phyloP scores from a whole-genome alignment of 164 flowering plant genomes.

The Liriodendron chinense region DNA sequence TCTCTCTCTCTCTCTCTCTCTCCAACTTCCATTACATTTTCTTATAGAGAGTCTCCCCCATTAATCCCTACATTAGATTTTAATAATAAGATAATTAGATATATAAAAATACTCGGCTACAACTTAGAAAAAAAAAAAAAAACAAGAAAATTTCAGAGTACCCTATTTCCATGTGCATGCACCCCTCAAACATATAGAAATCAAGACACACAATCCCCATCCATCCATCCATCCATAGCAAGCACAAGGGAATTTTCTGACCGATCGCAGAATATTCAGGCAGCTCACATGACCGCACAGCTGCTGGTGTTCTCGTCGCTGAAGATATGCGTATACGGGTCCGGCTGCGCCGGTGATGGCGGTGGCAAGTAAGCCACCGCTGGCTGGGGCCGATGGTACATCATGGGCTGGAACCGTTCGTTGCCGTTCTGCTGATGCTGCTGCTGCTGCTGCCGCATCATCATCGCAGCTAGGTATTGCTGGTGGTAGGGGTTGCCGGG shows the following conservation, averaged over 20 bases:
- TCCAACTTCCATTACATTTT: not conserved
- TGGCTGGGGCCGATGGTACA: constrained; percentile 82
- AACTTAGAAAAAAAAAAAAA: not conserved
- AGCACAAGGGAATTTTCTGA: constrained; percentile 2
- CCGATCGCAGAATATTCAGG: not conserved
- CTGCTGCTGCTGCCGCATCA: constrained; percentile 82
- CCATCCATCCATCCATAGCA: constrained; percentile 6
- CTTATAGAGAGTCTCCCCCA: not conserved
- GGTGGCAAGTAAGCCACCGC: constrained; percentile 64
- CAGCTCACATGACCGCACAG: constrained; percentile 78
- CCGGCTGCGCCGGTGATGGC: constrained; percentile 40
- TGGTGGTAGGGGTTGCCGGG: constrained; percentile 63
- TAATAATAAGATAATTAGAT: not conserved
- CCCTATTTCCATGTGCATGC: constrained; percentile 5
- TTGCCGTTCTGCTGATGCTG: constrained; percentile 61
- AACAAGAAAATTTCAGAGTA: not conserved
- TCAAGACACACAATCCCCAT: not conserved
- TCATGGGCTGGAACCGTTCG: constrained; percentile 82
- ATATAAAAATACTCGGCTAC: not conserved
- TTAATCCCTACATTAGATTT: not conserved
- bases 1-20: not conserved
- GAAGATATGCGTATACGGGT: constrained; percentile 54
- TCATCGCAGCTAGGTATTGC: constrained; percentile 54
- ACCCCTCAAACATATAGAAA: not conserved
- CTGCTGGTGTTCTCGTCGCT: constrained; percentile 88